These are phyloP conservation scores for Aureobasidium sp. DNA, from an alignment of 2,329 filamentous ascomycete species.

Conservation along the genomic window DNA sequence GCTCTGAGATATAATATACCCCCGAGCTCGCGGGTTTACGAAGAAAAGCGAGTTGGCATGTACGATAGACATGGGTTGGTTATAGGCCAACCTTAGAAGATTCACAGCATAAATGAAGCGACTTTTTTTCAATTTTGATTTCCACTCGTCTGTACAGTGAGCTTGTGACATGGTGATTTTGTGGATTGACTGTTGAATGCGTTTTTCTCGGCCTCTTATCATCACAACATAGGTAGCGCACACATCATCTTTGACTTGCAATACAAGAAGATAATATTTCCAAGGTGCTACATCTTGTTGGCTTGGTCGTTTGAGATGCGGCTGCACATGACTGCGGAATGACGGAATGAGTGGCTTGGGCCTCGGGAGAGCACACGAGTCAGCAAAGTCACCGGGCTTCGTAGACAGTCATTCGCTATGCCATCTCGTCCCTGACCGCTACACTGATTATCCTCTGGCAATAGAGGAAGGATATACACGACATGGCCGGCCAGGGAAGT, in stretches of 20 bases:
- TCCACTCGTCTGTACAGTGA: not conserved
- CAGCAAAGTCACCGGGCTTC: conserved; percentile 1
- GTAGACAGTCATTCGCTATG: conserved; percentile 1
- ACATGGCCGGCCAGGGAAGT: conserved; percentile 6
- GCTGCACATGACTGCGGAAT: not conserved
- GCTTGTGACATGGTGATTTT: not conserved
- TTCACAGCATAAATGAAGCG: conserved; percentile 5
- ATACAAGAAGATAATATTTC: not conserved
- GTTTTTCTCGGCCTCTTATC: not conserved
- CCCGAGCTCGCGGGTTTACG: conserved; percentile 1
- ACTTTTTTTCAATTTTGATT: not conserved
- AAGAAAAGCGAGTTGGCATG: not conserved
- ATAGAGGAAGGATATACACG: not conserved
- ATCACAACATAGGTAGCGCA: not conserved
- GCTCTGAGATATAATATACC: conserved; percentile 6
- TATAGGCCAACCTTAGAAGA: not conserved
- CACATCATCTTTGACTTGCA: not conserved
- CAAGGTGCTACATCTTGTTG: not conserved
- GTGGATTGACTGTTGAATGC: not conserved
- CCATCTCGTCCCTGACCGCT: not conserved
- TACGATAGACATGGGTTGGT: not conserved
- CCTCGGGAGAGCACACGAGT: conserved; percentile 1
- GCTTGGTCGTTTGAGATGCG: not conserved
- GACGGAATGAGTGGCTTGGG: not conserved
- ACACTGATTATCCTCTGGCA: not conserved